phyloP scores from a whole-genome alignment of 2,329 filamentous ascomycete genomes.

The Diplodia scrobiculata region DNA sequence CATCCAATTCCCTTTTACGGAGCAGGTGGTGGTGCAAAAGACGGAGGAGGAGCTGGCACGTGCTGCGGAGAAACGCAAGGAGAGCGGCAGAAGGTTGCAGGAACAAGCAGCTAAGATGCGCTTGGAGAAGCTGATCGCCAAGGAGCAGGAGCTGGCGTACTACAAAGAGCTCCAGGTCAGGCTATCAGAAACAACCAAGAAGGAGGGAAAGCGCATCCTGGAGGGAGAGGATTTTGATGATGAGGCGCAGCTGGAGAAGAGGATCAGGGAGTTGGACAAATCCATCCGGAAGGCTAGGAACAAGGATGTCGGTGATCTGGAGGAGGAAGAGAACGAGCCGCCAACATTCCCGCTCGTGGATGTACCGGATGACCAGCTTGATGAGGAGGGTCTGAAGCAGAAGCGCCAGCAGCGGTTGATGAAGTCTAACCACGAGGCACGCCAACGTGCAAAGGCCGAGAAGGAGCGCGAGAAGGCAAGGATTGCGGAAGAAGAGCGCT shows the following conservation, averaged over 20 bases:
- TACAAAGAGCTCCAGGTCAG: slow-evolving; percentile 79
- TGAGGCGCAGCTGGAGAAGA: slow-evolving; percentile 79
- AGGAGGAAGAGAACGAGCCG: slow-evolving; percentile 73
- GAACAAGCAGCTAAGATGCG: slow-evolving; percentile 98
- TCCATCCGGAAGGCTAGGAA: slow-evolving; percentile 86
- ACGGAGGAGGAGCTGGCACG: slow-evolving; percentile 88
- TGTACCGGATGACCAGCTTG: slow-evolving; percentile 85
- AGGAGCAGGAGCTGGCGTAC: slow-evolving; percentile 93
- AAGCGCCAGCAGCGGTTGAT: slow-evolving; percentile 90
- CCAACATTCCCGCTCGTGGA: slow-evolving; percentile 88
- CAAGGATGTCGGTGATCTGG: slow-evolving; percentile 83
- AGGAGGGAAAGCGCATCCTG: slow-evolving; percentile 81
- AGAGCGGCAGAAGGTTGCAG: slow-evolving; percentile 86
- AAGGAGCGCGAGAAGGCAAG: slow-evolving; percentile 91
- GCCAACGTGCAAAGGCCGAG: slow-evolving; percentile 90
- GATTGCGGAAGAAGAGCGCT: slow-evolving; percentile 76
- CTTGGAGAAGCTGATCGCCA: slow-evolving; percentile 89
- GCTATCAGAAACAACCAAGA: slow-evolving; percentile 74
- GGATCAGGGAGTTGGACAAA: slow-evolving; percentile 86
- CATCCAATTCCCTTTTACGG: slow-evolving; percentile 90
- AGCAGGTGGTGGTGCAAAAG: slow-evolving; percentile 87
- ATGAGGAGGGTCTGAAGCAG: slow-evolving; percentile 86
- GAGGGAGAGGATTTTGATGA: slow-evolving; percentile 92
- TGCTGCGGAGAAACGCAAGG: slow-evolving; percentile 91
- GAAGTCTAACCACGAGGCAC: slow-evolving; percentile 92